A percentile compares a stretch with the other conserved stretches of the same genome.
phyloP scores from a whole-genome alignment of 257 asterid species.

The Capsicum pubescens region DNA sequence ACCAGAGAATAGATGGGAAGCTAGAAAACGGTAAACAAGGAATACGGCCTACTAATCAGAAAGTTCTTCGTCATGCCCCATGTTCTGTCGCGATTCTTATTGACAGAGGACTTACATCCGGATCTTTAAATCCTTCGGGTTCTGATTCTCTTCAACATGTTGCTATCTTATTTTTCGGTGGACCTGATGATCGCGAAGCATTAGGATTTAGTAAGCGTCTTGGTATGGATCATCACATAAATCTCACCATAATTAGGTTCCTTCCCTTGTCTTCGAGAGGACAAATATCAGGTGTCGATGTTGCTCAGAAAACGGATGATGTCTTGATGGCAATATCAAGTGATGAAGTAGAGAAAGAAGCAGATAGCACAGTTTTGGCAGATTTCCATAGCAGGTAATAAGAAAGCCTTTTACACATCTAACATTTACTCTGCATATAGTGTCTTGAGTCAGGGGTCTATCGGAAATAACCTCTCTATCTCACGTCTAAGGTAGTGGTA shows the following conservation, averaged over 20 bases:
- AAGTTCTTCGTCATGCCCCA: slow-evolving; percentile 77
- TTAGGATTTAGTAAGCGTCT: slow-evolving; percentile 88
- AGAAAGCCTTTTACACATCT: slow-evolving; percentile 8
- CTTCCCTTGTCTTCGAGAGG: slow-evolving; percentile 49
- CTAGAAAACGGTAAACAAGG: slow-evolving; percentile 91
- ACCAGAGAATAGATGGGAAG: slow-evolving; percentile 95
- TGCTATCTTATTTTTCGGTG: slow-evolving; percentile 87
- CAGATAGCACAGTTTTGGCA: slow-evolving; percentile 62
- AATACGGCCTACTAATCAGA: slow-evolving; percentile 78
- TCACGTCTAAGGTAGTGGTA: too few species aligned
- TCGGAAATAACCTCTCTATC: too few species aligned
- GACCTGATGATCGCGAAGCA: slow-evolving; percentile 97
- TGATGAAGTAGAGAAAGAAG: slow-evolving; percentile 60
- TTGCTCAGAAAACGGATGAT: slow-evolving; percentile 63
- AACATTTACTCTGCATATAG: background rate
- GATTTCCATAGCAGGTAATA: slow-evolving; percentile 86
- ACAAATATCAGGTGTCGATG: slow-evolving; percentile 57
- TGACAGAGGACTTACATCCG: slow-evolving; percentile 87
- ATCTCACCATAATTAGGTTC: slow-evolving; percentile 87
- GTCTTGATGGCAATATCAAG: slow-evolving; percentile 70
- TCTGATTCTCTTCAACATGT: slow-evolving; percentile 75
- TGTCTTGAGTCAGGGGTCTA: too few species aligned
- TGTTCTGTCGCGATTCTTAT: slow-evolving; percentile 87
- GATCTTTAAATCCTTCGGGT: slow-evolving; percentile 45
- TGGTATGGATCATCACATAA: slow-evolving; percentile 82